phyloP scores from a whole-genome alignment of 306 rosid species.

The Gynostemma pentaphyllum region DNA sequence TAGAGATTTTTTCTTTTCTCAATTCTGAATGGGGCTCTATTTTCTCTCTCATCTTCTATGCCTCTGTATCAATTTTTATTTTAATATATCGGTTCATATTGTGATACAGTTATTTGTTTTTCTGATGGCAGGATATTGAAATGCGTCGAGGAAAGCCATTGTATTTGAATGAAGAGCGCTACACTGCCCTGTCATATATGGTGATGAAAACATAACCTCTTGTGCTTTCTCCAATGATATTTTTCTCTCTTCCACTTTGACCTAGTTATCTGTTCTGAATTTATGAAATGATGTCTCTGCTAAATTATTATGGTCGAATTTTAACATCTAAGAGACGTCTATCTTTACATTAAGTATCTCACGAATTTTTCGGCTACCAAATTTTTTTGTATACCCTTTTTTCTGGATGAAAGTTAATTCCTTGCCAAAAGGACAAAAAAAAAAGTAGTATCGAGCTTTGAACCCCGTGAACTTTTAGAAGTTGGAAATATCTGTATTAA shows the following conservation, averaged over 20 bases:
- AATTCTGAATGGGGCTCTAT: too few relatives aligned
- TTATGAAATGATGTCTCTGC: neutral
- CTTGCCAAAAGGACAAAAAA: too few relatives aligned
- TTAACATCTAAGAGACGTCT: neutral
- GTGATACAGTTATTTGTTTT: neutral
- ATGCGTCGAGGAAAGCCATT: slow-evolving; percentile 89
- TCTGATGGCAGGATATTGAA: slow-evolving; percentile 51
- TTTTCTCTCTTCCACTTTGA: neutral
- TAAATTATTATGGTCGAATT: neutral
- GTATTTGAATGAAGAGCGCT: slow-evolving; percentile 79
- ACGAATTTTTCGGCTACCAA: too few relatives aligned
- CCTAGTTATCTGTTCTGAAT: neutral
- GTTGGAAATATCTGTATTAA: neutral
- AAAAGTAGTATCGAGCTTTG: too few relatives aligned
- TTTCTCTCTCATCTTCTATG: too few relatives aligned
- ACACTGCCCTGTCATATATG: slow-evolving; percentile 83
- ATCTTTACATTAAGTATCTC: neutral
- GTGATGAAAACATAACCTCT: slow-evolving; percentile 20
- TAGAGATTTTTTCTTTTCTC: too few relatives aligned
- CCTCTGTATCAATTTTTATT: too few relatives aligned
- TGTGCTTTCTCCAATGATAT: neutral
- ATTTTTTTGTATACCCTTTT: too few relatives aligned
- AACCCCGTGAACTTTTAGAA: neutral
- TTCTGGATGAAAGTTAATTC: too few relatives aligned
- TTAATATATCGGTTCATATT: too few relatives aligned